phyloP scores from a whole-genome alignment of 176 grass and related monocot species.

The Avena insularis region DNA sequence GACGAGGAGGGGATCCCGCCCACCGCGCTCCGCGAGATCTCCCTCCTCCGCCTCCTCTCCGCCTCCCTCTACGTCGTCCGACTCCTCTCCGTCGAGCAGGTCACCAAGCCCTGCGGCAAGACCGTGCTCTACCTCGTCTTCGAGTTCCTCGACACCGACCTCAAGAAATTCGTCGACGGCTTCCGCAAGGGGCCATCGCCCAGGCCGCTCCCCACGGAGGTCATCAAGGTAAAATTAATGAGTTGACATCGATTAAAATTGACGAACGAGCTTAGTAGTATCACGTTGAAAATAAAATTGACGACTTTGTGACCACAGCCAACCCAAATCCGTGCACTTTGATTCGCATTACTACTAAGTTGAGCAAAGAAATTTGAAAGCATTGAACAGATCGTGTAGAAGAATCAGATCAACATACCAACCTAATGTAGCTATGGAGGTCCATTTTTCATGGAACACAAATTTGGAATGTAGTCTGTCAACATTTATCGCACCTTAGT shows the following conservation, averaged over 20 bases:
- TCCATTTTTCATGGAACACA: not conserved
- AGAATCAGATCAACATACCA: not conserved
- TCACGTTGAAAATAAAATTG: not conserved
- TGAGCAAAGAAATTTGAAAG: not conserved
- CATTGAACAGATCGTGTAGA: not conserved
- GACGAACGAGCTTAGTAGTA: not conserved
- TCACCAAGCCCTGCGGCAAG: conserved; percentile 66
- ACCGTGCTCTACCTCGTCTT: conserved; percentile 89
- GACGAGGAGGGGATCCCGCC: conserved; percentile 98
- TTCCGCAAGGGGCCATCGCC: conserved; percentile 54
- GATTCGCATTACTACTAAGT: not conserved
- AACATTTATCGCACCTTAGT: not conserved
- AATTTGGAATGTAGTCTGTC: not conserved
- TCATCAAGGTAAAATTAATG: conserved; percentile 54
- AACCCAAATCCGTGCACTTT: not conserved
- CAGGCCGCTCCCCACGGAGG: conserved; percentile 52
- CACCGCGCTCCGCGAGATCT: conserved; percentile 87
- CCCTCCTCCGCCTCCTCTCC: conserved; percentile 86
- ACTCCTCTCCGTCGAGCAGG: conserved; percentile 83
- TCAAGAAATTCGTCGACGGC: conserved; percentile 87
- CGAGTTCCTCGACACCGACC: conserved; percentile 90
- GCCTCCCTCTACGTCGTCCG: conserved; percentile 87
- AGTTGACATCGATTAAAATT: not conserved
- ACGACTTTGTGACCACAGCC: not conserved
- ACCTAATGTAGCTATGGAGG: not conserved